Evolutionary conservation across 768 basidiomycete genomes (phyloP).

Genomic region (Psilocybe cyanescens): DNA sequence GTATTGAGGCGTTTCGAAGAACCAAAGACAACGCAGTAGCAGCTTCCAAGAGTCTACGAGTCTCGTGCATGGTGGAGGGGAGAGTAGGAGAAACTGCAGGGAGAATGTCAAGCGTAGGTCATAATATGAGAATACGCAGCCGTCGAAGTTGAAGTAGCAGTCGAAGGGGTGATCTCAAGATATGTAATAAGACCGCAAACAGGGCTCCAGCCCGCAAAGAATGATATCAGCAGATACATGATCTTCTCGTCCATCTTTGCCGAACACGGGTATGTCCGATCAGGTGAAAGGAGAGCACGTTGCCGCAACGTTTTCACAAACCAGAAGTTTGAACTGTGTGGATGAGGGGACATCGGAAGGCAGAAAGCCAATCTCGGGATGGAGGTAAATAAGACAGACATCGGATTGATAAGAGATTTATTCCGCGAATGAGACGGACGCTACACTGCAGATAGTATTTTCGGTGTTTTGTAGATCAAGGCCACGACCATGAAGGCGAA

Average conservation of each 20-base stretch:
- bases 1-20: conserved; percentile 58
- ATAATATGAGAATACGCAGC: conserved; percentile 56
- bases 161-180: conserved; percentile 42
- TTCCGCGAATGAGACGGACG: conserved; percentile 17
- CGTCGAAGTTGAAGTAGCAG: conserved; percentile 41
- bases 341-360: conserved; percentile 27
- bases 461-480: conserved; percentile 11
- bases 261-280: conserved; percentile 54
- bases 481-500: conserved; percentile 10
- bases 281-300: conserved; percentile 41
- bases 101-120: conserved; percentile 44
- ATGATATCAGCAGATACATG: conserved; percentile 49
- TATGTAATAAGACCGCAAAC: conserved; percentile 58
- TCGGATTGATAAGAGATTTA: conserved; percentile 18
- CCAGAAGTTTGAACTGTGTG: conserved; percentile 32
- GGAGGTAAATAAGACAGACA: conserved; percentile 1
- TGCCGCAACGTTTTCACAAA: conserved; percentile 43
- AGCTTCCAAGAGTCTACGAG: conserved; percentile 75
- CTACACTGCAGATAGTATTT: conserved; percentile 3
- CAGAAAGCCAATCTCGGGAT: conserved; percentile 33
- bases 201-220: conserved; percentile 46
- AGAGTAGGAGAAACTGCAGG: conserved; percentile 30
- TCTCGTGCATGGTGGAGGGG: conserved; percentile 62
- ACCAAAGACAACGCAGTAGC: conserved; percentile 73
- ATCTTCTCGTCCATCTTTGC: conserved; percentile 42